phyloP scores from a whole-genome alignment of 495 filamentous ascomycete genomes.

The Penicillium alfredii region DNA sequence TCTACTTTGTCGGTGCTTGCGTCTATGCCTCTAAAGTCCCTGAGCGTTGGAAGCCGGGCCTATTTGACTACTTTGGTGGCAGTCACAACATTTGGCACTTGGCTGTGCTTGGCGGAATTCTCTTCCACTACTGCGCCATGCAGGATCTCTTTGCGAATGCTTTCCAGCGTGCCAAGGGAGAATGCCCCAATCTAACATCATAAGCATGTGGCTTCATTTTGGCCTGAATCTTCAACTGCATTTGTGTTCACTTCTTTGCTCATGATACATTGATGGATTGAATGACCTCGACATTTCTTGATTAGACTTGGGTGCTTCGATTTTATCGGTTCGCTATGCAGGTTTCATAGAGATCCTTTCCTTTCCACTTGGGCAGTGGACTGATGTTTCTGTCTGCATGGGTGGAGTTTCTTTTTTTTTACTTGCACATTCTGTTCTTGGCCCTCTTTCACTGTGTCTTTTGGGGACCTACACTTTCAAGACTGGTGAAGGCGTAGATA shows the following conservation, averaged over 20 bases:
- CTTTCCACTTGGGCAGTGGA: too few species aligned
- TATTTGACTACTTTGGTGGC: slow-evolving; percentile 90
- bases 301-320: slow-evolving; percentile 1
- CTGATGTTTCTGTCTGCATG: slow-evolving; percentile 6
- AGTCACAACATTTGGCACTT: slow-evolving; percentile 98
- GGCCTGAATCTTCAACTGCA: background rate
- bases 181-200: slow-evolving; percentile 42
- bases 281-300: background rate
- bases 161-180: slow-evolving; percentile 61
- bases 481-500: too few species aligned
- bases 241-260: slow-evolving; percentile 2
- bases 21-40: slow-evolving; percentile 94
- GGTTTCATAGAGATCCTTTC: slow-evolving; percentile 3
- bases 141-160: slow-evolving; percentile 84
- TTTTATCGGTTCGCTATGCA: background rate
- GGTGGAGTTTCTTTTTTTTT: slow-evolving; percentile 3
- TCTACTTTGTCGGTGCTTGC: slow-evolving; percentile 78
- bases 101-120: slow-evolving; percentile 90
- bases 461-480: too few species aligned
- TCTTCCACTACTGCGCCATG: slow-evolving; percentile 96
- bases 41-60: slow-evolving; percentile 85
- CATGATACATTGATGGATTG: slow-evolving; percentile 5
- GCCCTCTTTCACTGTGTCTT: background rate
- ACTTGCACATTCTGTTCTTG: slow-evolving; percentile 1
- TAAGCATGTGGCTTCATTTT: slow-evolving; percentile 10